phyloP scores from a whole-genome alignment of 768 basidiomycete species.

The Termitomyces bulborhizus region DNA sequence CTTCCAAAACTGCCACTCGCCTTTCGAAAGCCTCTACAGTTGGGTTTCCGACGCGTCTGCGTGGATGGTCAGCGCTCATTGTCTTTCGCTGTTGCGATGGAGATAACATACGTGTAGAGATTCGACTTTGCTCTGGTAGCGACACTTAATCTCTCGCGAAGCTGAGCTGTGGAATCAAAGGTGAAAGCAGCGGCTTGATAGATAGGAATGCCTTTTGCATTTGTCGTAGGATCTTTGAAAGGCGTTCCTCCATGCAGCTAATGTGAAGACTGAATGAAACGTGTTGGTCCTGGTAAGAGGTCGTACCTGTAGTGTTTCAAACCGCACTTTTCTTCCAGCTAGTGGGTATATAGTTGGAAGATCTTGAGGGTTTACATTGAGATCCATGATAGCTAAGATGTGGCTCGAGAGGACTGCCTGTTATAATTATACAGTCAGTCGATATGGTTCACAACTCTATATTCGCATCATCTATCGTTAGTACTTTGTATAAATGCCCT shows the following conservation, averaged over 20 bases:
- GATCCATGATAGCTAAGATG: conserved; percentile 5
- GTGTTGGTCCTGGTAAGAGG: background rate
- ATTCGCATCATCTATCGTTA: no score
- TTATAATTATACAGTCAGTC: no score
- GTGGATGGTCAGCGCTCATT: background rate
- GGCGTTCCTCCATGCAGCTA: conserved; percentile 58
- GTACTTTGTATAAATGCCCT: no score
- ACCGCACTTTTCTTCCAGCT: conserved; percentile 34
- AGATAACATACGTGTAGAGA: conserved; percentile 1
- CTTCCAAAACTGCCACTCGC: conserved; percentile 59
- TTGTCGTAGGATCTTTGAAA: conserved; percentile 42
- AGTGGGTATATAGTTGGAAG: conserved; percentile 19
- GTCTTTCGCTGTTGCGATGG: background rate
- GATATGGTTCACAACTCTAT: no score
- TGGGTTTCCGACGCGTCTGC: conserved; percentile 12
- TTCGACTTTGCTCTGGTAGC: conserved; percentile 6
- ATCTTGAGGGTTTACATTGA: conserved; percentile 7
- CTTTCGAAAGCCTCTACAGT: conserved; percentile 53
- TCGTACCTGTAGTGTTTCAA: conserved; percentile 36
- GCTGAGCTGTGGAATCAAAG: conserved; percentile 42
- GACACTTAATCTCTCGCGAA: conserved; percentile 18
- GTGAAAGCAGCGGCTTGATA: conserved; percentile 51
- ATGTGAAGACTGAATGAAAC: conserved; percentile 12
- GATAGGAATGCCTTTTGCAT: conserved; percentile 59
- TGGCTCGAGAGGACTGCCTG: background rate